Evolutionary conservation across 2,329 filamentous ascomycete genomes (phyloP).

Genomic region (Pseudomassariella vexata): DNA sequence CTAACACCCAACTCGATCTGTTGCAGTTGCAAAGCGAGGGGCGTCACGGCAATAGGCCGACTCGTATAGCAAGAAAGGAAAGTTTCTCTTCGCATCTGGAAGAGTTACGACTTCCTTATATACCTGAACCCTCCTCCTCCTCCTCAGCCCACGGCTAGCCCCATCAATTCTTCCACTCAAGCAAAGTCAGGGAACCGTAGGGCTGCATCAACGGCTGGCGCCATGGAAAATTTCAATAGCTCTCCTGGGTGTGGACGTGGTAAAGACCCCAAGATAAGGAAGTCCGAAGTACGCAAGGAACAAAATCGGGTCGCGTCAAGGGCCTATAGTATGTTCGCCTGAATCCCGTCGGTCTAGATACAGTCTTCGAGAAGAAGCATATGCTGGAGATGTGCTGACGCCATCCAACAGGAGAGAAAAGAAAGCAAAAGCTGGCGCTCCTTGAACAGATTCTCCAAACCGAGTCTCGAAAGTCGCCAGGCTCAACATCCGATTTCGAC

Average conservation of each 20-base stretch:
- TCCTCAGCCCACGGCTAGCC: not conserved
- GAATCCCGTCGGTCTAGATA: no score
- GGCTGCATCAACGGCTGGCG: not conserved
- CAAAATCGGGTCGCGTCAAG: slow-evolving; percentile 5
- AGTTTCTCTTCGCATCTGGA: no score
- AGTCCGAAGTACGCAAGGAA: slow-evolving; percentile 5
- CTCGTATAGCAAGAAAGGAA: no score
- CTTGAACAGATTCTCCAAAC: slow-evolving; percentile 3
- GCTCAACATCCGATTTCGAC: not conserved
- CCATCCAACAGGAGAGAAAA: slow-evolving; percentile 4
- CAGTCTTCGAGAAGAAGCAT: no score
- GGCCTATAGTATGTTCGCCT: slow-evolving; percentile 2
- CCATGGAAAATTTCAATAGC: not conserved
- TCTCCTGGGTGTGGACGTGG: not conserved
- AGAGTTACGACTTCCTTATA: no score
- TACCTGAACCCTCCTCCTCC: no score
- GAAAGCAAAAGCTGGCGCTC: slow-evolving; percentile 5
- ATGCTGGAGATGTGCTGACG: not conserved
- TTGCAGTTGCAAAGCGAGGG: no score
- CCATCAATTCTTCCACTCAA: no score
- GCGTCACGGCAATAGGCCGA: no score
- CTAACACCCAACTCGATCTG: no score
- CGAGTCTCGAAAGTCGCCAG: not conserved
- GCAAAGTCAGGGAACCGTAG: no score
- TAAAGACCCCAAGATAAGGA: slow-evolving; percentile 3